Percentiles rank a stretch among this genome's conserved stretches.
These are phyloP conservation scores for Mycena kentingensis DNA, from an alignment of 768 basidiomycete species.

Conservation along the genomic window DNA sequence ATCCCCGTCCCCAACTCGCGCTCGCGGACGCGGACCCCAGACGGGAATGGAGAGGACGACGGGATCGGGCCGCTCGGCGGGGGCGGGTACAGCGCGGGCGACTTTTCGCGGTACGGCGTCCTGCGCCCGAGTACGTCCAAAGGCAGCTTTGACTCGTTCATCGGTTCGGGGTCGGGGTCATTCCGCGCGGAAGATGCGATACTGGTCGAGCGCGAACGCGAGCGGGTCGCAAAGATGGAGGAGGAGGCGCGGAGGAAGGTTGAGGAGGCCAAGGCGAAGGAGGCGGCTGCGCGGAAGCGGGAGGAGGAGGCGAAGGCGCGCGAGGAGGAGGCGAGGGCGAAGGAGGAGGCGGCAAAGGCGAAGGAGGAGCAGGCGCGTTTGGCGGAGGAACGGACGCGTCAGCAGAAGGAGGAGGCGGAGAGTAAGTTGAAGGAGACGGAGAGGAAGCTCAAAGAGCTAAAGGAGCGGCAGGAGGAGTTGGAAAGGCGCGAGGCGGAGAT, in stretches of 20 bases:
- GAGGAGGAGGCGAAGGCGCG: neutral
- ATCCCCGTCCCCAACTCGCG: neutral
- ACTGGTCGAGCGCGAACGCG: neutral
- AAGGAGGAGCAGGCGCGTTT: neutral
- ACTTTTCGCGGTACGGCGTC: slow-evolving; percentile 1
- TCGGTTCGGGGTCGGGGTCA: neutral
- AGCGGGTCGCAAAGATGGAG: neutral
- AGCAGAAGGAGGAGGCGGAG: neutral
- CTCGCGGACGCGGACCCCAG: neutral
- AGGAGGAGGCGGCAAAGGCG: too few species aligned
- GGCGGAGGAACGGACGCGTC: neutral
- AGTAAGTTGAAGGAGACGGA: neutral
- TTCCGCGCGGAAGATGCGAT: neutral
- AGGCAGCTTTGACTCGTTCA: neutral
- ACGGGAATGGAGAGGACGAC: neutral
- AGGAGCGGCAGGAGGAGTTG: neutral
- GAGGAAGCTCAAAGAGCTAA: neutral
- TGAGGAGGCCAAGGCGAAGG: neutral
- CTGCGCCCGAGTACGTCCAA: neutral
- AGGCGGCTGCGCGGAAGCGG: neutral
- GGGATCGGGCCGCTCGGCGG: neutral
- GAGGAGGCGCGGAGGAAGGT: neutral
- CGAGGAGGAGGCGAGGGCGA: neutral
- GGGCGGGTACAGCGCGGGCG: neutral
- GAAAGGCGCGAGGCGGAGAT: neutral